phyloP scores from a whole-genome alignment of 1,284 basidiomycete species.

The Austroboletus niveus region DNA sequence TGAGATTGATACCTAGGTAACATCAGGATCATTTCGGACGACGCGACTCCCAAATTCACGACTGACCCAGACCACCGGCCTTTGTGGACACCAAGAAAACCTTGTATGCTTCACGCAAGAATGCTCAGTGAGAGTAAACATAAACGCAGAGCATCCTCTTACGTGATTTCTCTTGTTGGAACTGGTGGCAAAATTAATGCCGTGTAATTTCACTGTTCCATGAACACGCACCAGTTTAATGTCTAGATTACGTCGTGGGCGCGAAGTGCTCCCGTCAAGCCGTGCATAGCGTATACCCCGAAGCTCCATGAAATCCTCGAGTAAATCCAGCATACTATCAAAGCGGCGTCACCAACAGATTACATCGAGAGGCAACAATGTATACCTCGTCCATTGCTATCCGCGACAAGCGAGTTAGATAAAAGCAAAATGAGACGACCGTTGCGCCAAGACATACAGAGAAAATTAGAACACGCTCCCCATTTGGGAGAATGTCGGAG shows the following conservation, averaged over 20 bases:
- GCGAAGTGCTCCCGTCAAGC: conserved; percentile 64
- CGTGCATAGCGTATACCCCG: conserved; percentile 75
- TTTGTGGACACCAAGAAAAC: conserved; percentile 83
- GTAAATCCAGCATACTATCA: conserved; percentile 75
- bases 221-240: conserved; percentile 48
- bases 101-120: conserved; percentile 62
- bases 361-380: not conserved
- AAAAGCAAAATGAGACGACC: too few relatives aligned
- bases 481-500: conserved; percentile 70
- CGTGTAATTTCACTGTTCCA: not conserved
- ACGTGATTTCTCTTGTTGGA: conserved; percentile 59
- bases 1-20: conserved; percentile 68
- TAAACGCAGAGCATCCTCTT: conserved; percentile 27
- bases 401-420: conserved; percentile 2
- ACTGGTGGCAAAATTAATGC: conserved; percentile 34
- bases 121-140: conserved; percentile 5
- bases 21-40: not conserved
- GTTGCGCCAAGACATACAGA: conserved; percentile 50
- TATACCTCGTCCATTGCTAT: conserved; percentile 56
- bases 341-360: conserved; percentile 11
- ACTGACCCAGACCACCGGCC: conserved; percentile 79
- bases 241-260: conserved; percentile 53
- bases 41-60: not conserved
- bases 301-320: conserved; percentile 80
- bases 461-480: conserved; percentile 83